These are phyloP conservation scores for Talaromyces marneffei DNA, from an alignment of 2,329 filamentous ascomycete genomes.

Conservation along the genomic window DNA sequence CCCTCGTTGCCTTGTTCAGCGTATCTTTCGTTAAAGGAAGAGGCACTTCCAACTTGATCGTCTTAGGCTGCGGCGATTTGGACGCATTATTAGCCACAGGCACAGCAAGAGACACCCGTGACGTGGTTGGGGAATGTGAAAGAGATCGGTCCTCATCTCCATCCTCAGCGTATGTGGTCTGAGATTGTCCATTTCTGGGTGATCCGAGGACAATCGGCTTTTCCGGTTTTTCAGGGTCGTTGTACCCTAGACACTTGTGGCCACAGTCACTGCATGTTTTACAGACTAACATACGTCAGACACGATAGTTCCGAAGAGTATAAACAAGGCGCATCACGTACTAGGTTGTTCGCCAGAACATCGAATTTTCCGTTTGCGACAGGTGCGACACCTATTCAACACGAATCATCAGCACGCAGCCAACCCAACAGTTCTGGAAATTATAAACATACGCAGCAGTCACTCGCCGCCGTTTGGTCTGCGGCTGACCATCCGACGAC, in stretches of 20 bases:
- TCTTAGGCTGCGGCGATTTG: constrained; percentile 18
- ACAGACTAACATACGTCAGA: constrained; percentile 42
- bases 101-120: constrained; percentile 9
- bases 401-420: background rate
- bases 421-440: background rate
- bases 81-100: constrained; percentile 14
- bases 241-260: constrained; percentile 64
- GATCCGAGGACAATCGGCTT: constrained; percentile 21
- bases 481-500: constrained; percentile 73
- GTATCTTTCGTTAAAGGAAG: constrained; percentile 14
- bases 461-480: constrained; percentile 71
- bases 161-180: constrained; percentile 17
- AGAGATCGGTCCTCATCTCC: constrained; percentile 12
- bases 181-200: constrained; percentile 15
- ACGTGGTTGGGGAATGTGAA: constrained; percentile 15
- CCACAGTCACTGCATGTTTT: constrained; percentile 68
- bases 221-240: constrained; percentile 40
- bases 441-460: constrained; percentile 62
- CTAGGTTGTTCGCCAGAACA: constrained; percentile 67
- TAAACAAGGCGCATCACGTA: constrained; percentile 18
- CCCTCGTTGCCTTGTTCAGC: constrained; percentile 11
- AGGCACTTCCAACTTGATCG: constrained; percentile 12
- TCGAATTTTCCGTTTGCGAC: constrained; percentile 68
- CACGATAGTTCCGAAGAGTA: constrained; percentile 5
- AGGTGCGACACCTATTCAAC: constrained; percentile 58